Base-by-base conservation (phyloP, 2,329 filamentous ascomycete genomes). In the Fusarium sp. region DNA sequence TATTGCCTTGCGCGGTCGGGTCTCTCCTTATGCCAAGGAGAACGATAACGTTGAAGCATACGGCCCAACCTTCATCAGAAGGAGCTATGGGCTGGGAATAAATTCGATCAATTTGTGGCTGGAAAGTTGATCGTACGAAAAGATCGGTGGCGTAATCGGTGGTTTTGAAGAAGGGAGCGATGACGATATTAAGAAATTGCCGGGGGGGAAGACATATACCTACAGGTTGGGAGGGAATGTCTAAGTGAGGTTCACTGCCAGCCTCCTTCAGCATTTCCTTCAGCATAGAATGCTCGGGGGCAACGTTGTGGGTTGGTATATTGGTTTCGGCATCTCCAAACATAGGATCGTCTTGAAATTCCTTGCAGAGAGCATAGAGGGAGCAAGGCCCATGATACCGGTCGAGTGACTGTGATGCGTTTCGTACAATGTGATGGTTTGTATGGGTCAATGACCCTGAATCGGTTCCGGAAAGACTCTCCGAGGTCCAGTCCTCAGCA, bases 1-100 rank as follows among this genome's bases (percentile, higher is more conserved):
- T 76, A 27, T 71, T 70, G 20, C 57, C 68, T 12, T 76, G 72
- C 7, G 29, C 61, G 9, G 61, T 65, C 6, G 73, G 65, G 13
- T 74, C 74, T 22, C 72, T 76, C 5, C 72, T 69, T 16, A 75
- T 73, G 11, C 72, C 66, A 10, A 76, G 53, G 11, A 76, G 62
- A 22, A 75, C 69, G 20, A 76, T 71, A 25, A 67, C 62, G 22
- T 76, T 76, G 40, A 75, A 75, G 27, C 74, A 76, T 1, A 76
- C 54, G 13, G 72, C 74, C 74, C 71, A 76, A 0, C 73, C 74
- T 53, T 76, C 72, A 16, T 76, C 74, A 4, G 42, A 61, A 8
- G 71, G 69, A 4, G 54, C 54, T 13, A 73, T 47, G 20, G 74
- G 51, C 3, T 69, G 70, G 2, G 69, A 71, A 30, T 76, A 76